A percentile compares a stretch with the other conserved stretches of the same genome.
phyloP scores from a whole-genome alignment of 768 basidiomycete species.

The Hemileccinum rubropunctum region DNA sequence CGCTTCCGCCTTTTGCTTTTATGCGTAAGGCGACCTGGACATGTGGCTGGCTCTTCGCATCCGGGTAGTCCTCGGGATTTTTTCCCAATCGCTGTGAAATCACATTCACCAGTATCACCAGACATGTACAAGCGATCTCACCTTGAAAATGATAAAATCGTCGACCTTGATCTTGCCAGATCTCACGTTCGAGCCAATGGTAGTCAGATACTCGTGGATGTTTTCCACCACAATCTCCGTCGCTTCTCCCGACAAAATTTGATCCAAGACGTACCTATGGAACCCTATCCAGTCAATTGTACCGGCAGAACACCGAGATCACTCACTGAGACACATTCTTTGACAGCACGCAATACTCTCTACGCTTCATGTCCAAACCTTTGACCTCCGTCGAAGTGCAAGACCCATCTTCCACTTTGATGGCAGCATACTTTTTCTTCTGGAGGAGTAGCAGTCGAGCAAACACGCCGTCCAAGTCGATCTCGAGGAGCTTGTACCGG shows the following conservation, averaged over 20 bases:
- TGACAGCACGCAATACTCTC: constrained; percentile 91
- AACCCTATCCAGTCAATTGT: constrained; percentile 1
- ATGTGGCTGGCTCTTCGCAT: constrained; percentile 92
- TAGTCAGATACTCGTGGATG: constrained; percentile 88
- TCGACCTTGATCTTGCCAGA: constrained; percentile 79
- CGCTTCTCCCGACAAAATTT: constrained; percentile 86
- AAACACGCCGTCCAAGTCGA: constrained; percentile 94
- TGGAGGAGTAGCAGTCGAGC: constrained; percentile 88
- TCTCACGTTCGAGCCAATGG: constrained; percentile 75
- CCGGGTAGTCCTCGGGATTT: constrained; percentile 95
- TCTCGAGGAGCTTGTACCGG: constrained; percentile 91
- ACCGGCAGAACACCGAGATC: not conserved
- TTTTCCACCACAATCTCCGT: constrained; percentile 87
- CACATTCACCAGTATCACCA: not conserved
- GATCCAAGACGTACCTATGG: constrained; percentile 82
- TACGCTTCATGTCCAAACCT: constrained; percentile 97
- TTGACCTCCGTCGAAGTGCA: constrained; percentile 86
- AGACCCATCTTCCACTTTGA: constrained; percentile 86
- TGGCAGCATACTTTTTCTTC: constrained; percentile 99
- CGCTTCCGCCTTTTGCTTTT: constrained; percentile 79
- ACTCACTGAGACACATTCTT: constrained; percentile 91
- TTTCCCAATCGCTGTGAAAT: constrained; percentile 81
- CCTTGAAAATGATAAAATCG: constrained; percentile 94
- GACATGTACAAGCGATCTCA: constrained; percentile 27
- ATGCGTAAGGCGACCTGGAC: constrained; percentile 93